Conservation (phyloP, 495 filamentous ascomycete genomes). For the Talaromyces ruber region DNA sequence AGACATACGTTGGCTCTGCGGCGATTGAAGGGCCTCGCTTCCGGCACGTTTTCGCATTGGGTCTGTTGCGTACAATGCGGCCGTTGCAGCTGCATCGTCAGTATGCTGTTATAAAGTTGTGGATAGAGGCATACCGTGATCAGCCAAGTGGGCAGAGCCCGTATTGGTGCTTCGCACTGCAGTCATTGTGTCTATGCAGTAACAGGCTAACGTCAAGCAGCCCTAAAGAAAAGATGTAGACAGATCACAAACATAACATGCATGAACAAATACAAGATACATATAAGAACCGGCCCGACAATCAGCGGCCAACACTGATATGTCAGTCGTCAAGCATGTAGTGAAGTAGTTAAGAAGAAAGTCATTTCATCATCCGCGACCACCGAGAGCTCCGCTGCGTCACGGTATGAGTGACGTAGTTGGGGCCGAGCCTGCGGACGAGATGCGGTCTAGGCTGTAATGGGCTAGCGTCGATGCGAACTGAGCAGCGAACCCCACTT, state of each 20-base stretch:
- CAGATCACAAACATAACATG: neutral
- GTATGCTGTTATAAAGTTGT: neutral
- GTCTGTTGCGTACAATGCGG: conserved; percentile 43
- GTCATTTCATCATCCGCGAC: neutral
- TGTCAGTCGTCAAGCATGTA: too few relatives aligned
- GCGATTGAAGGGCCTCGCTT: conserved; percentile 36
- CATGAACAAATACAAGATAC: neutral
- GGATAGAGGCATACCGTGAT: conserved; percentile 32
- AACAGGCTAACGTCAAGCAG: neutral
- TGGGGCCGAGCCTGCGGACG: neutral
- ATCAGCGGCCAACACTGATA: too few relatives aligned
- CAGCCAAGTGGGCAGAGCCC: conserved; percentile 24
- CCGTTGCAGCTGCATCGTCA: conserved; percentile 36
- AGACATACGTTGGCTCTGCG: neutral
- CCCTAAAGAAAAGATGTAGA: neutral
- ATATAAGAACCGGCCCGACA: neutral
- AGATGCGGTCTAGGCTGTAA: neutral
- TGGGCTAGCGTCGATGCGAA: neutral
- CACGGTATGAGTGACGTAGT: neutral
- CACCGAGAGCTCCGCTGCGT: neutral
- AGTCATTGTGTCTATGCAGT: neutral
- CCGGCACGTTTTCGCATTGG: conserved; percentile 29
- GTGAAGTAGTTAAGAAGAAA: neutral
- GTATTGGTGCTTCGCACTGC: neutral
- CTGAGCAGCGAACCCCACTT: neutral